Percentiles rank a stretch among this genome's conserved stretches.
Conservation (phyloP, 176 grass and related monocot genomes). For the Aegilops speltoides region DNA sequence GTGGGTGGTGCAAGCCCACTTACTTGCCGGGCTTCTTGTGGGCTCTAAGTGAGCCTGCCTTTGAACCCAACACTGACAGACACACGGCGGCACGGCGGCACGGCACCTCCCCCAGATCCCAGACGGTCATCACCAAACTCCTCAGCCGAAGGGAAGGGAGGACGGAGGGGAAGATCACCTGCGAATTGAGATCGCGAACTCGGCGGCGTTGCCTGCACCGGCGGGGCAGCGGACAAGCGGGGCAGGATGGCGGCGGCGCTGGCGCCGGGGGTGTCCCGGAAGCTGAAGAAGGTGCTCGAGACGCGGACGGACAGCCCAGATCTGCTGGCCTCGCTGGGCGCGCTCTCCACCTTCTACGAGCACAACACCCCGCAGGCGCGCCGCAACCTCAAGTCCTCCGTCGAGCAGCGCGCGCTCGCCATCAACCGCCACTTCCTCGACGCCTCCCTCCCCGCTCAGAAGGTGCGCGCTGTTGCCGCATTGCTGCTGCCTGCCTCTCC, state of each 20-base stretch:
- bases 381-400: constrained; percentile 94
- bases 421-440: constrained; percentile 95
- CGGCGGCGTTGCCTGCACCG: background rate
- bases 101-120: constrained; percentile 36
- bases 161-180: constrained; percentile 7
- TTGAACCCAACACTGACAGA: background rate
- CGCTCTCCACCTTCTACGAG: constrained; percentile 86
- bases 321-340: constrained; percentile 80
- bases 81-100: background rate
- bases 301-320: constrained; percentile 92
- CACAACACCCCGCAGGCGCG: constrained; percentile 92
- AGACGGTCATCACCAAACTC: constrained; percentile 21
- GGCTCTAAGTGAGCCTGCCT: background rate
- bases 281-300: constrained; percentile 98
- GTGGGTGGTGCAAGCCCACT: background rate
- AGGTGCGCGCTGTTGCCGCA: constrained; percentile 32
- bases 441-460: constrained; percentile 74
- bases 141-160: constrained; percentile 4
- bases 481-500: background rate
- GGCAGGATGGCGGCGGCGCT: constrained; percentile 43
- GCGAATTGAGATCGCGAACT: background rate
- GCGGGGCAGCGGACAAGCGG: constrained; percentile 4
- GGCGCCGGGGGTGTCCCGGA: constrained; percentile 81
- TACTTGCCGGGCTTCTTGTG: background rate
- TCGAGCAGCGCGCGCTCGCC: constrained; percentile 82